Percentiles rank a stretch among this genome's conserved stretches.
phyloP scores from a whole-genome alignment of 2,329 filamentous ascomycete species.

The Ramichloridium luteum region DNA sequence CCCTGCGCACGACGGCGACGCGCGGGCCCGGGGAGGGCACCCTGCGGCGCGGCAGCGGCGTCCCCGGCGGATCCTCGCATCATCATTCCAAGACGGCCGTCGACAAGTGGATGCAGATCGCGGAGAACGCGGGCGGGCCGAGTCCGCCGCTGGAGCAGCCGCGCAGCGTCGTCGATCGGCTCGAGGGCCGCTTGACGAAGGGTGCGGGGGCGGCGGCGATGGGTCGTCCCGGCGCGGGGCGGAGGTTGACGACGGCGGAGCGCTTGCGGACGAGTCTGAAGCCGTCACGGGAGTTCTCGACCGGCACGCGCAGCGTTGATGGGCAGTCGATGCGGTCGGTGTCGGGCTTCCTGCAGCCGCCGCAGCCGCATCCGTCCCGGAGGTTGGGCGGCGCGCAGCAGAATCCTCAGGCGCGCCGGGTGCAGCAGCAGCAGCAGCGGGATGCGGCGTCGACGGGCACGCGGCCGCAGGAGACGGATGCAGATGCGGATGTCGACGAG shows the following conservation, averaged over 20 bases:
- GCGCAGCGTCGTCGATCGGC: constrained; percentile 43
- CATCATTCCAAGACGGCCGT: constrained; percentile 67
- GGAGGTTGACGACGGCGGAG: constrained; percentile 36
- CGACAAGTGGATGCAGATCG: constrained; percentile 74
- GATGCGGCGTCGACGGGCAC: constrained; percentile 27
- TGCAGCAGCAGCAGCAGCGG: constrained; percentile 8
- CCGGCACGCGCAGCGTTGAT: constrained; percentile 40
- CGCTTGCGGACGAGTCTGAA: constrained; percentile 15
- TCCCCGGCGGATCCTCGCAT: constrained; percentile 52
- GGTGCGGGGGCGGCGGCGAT: no score
- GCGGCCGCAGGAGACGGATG: constrained; percentile 55
- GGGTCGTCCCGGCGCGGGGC: no score
- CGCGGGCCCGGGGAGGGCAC: no score
- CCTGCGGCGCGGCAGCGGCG: no score
- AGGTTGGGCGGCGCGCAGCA: no score
- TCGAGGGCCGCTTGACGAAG: constrained; percentile 43
- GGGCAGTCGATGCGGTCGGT: constrained; percentile 39
- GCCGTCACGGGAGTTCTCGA: constrained; percentile 35
- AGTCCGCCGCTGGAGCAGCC: constrained; percentile 50
- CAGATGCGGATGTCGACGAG: constrained; percentile 83
- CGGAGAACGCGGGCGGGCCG: constrained; percentile 42
- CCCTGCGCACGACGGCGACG: no score
- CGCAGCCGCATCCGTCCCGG: no score
- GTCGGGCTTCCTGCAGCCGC: constrained; percentile 24
- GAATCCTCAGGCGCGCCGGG: not conserved